A percentile compares a stretch with the other conserved stretches of the same genome.
Evolutionary conservation across 768 basidiomycete species (phyloP).

Genomic region (Gloeopeniophorella convolvens): DNA sequence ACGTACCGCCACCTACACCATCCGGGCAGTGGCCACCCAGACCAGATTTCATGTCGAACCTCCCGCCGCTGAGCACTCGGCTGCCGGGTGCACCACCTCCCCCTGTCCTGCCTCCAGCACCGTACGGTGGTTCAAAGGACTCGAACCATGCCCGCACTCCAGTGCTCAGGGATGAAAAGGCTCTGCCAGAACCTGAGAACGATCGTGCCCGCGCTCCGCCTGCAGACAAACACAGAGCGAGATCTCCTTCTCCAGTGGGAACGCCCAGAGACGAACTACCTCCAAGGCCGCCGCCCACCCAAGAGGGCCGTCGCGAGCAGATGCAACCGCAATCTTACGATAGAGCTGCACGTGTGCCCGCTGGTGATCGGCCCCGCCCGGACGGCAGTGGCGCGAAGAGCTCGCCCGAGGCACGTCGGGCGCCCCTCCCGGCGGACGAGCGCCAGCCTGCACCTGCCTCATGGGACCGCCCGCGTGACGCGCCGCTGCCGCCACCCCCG

Average conservation of each 20-base stretch:
- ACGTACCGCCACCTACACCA: not conserved
- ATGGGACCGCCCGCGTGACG: constrained; percentile 14
- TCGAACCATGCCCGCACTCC: not conserved
- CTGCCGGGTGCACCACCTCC: constrained; percentile 15
- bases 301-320: constrained; percentile 2
- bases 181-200: not conserved
- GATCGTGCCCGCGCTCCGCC: not conserved
- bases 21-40: constrained; percentile 9
- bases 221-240: not conserved
- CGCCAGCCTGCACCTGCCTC: constrained; percentile 4
- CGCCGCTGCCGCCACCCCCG: too few relatives aligned
- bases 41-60: constrained; percentile 5
- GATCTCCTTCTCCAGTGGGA: not conserved
- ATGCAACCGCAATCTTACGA: not conserved
- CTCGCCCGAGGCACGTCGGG: not conserved
- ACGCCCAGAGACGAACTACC: not conserved
- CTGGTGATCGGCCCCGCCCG: not conserved
- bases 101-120: not conserved
- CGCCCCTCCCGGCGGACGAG: not conserved
- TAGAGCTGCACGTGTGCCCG: not conserved
- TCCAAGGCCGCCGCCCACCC: not conserved
- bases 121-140: not conserved
- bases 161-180: not conserved
- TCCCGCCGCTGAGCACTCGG: constrained; percentile 14
- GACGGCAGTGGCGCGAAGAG: not conserved